Evolutionary conservation across 2,329 filamentous ascomycete genomes (phyloP).

Genomic region (Talaromyces funiculosus): DNA sequence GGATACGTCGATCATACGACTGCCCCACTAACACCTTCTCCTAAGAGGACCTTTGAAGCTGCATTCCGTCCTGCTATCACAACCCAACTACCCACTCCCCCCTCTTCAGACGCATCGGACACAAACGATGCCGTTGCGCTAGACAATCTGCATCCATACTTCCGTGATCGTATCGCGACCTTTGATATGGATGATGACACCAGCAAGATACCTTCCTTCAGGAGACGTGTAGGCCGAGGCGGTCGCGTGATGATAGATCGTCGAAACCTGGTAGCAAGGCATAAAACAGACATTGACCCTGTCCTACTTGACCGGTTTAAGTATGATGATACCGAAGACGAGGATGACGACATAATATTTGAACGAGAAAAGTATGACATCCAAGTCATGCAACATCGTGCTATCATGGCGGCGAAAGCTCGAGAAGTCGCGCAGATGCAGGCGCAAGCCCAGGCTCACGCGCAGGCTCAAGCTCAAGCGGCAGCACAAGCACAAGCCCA

Average conservation of each 20-base stretch:
- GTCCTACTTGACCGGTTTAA: constrained; percentile 67
- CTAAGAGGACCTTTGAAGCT: constrained; percentile 56
- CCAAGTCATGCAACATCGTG: constrained; percentile 53
- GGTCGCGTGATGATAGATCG: constrained; percentile 86
- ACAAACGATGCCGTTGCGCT: constrained; percentile 30
- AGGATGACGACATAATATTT: constrained; percentile 69
- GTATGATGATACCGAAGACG: constrained; percentile 80
- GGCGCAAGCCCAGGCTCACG: constrained; percentile 39
- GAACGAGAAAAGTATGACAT: constrained; percentile 65
- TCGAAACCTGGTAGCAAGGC: constrained; percentile 57
- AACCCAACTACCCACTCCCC: constrained; percentile 56
- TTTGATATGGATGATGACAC: constrained; percentile 41
- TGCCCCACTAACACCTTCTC: constrained; percentile 73
- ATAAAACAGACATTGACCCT: constrained; percentile 42
- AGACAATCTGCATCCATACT: constrained; percentile 30
- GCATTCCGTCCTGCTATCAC: constrained; percentile 64
- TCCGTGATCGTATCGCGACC: constrained; percentile 35
- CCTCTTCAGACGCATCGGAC: constrained; percentile 45
- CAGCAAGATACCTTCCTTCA: constrained; percentile 59
- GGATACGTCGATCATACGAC: constrained; percentile 83
- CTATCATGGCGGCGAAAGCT: constrained; percentile 43
- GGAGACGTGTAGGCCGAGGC: constrained; percentile 76
- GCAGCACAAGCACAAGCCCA: constrained; percentile 13
- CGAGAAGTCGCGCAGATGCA: constrained; percentile 39
- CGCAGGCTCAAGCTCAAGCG: constrained; percentile 32